These are phyloP conservation scores for Xylariomycetidae sp. DNA, from an alignment of 2,329 filamentous ascomycete genomes.

Conservation along the genomic window DNA sequence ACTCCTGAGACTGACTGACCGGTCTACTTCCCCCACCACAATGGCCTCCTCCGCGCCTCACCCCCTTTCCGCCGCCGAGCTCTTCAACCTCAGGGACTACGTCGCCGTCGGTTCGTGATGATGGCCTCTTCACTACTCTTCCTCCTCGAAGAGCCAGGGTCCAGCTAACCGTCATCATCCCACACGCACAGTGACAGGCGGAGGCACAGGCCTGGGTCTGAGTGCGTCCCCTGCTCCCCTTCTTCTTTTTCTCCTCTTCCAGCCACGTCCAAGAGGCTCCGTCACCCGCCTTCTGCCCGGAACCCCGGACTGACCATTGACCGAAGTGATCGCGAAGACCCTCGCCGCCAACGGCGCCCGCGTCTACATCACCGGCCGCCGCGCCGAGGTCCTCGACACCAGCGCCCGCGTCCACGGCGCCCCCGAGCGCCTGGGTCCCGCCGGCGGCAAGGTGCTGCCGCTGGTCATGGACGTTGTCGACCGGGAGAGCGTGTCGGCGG, in stretches of 20 bases:
- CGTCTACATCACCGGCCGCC: conserved; percentile 34
- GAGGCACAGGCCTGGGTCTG: conserved; percentile 22
- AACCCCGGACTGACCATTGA: conserved; percentile 1
- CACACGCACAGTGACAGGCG: conserved; percentile 22
- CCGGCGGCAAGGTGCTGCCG: conserved; percentile 41
- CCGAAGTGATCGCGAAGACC: conserved; percentile 36
- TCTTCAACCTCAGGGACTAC: conserved; percentile 21
- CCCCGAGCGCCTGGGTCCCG: conserved; percentile 26
- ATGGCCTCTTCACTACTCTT: conserved; percentile 2
- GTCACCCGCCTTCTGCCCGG: no score
- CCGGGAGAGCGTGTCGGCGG: conserved; percentile 41
- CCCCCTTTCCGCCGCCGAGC: conserved; percentile 21
- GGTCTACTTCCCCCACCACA: no score
- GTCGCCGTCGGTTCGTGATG: conserved; percentile 21
- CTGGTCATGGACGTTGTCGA: conserved; percentile 39
- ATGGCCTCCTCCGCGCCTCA: conserved; percentile 21
- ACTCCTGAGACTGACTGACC: not conserved
- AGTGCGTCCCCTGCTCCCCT: conserved; percentile 14
- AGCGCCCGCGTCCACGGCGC: conserved; percentile 38
- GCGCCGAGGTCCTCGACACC: conserved; percentile 36
- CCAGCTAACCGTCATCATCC: conserved; percentile 1
- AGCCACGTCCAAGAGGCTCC: not conserved
- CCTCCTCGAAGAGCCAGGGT: not conserved
- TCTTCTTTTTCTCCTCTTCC: not conserved
- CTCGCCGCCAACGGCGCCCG: conserved; percentile 37